A percentile compares a stretch with the other conserved stretches of the same genome.
Evolutionary conservation across 257 asterid genomes (phyloP).

Genomic region (Marsdenia floribunda): DNA sequence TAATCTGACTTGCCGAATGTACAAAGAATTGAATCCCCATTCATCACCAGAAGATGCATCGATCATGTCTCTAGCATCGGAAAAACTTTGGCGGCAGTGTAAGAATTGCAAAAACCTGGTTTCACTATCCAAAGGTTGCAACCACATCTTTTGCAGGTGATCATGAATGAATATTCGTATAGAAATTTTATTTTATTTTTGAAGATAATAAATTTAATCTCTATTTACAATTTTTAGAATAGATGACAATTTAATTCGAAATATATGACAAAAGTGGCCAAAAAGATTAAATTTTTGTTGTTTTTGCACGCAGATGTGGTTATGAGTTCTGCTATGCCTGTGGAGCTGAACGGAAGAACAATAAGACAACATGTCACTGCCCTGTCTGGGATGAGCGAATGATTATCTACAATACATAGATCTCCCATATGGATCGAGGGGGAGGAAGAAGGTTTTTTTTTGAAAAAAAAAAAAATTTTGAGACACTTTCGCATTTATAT

Average conservation of each 20-base stretch:
- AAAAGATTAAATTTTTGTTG: not conserved
- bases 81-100: slow-evolving; percentile 59
- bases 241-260: too few species aligned
- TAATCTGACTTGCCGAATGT: slow-evolving; percentile 31
- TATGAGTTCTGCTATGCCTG: slow-evolving; percentile 44
- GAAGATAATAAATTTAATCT: not conserved
- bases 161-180: not conserved
- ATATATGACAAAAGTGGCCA: too few species aligned
- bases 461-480: too few species aligned
- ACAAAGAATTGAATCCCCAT: slow-evolving; percentile 27
- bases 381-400: slow-evolving; percentile 34
- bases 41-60: slow-evolving; percentile 34
- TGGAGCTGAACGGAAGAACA: slow-evolving; percentile 34
- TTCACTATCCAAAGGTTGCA: slow-evolving; percentile 58
- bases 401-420: slow-evolving; percentile 9
- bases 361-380: slow-evolving; percentile 28
- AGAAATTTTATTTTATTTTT: not conserved
- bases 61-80: slow-evolving; percentile 44
- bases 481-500: too few species aligned
- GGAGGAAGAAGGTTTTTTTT: too few species aligned
- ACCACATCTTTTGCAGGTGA: slow-evolving; percentile 73
- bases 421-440: too few species aligned
- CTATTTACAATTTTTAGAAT: too few species aligned
- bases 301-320: slow-evolving; percentile 38
- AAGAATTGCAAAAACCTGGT: slow-evolving; percentile 49